These are phyloP conservation scores for Mycogone perniciosa DNA, from an alignment of 2,329 filamentous ascomycete species.

Conservation along the genomic window DNA sequence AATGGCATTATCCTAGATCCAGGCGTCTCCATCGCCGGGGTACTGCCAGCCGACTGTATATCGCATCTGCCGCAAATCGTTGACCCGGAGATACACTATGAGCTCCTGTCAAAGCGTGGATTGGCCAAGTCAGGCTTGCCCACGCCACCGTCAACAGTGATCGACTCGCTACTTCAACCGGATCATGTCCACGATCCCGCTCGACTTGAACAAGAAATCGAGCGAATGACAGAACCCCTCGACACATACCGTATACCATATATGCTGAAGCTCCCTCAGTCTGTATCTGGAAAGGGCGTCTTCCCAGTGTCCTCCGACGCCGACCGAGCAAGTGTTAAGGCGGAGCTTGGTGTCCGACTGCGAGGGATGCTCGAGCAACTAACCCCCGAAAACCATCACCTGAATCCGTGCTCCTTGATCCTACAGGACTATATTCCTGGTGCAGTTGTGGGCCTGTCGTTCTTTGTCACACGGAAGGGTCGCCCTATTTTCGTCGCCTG, in stretches of 20 bases:
- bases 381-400: not conserved
- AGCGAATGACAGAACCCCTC: not conserved
- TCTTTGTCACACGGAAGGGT: slow-evolving; percentile 4
- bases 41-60: not conserved
- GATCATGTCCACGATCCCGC: not conserved
- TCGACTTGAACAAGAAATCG: not conserved
- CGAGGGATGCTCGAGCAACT: not conserved
- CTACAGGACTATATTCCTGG: slow-evolving; percentile 8
- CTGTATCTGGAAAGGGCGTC: not conserved
- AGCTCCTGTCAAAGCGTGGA: slow-evolving; percentile 6
- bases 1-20: not conserved
- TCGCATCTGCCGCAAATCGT: slow-evolving; percentile 4
- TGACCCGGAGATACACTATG: slow-evolving; percentile 5
- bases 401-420: slow-evolving; percentile 4
- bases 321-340: not conserved
- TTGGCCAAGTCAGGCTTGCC: slow-evolving; percentile 1
- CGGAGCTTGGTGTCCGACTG: not conserved
- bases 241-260: not conserved
- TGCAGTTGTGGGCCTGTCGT: not conserved
- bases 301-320: not conserved
- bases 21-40: not conserved
- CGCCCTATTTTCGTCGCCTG: slow-evolving; percentile 1
- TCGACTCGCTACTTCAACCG: not conserved
- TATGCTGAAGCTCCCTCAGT: slow-evolving; percentile 4
- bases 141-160: not conserved